Evolutionary conservation across 2,329 filamentous ascomycete genomes (phyloP), one percentile per base, ranked within the genome.

Genomic region (Paecilomyces dactylethromorphus): DNA sequence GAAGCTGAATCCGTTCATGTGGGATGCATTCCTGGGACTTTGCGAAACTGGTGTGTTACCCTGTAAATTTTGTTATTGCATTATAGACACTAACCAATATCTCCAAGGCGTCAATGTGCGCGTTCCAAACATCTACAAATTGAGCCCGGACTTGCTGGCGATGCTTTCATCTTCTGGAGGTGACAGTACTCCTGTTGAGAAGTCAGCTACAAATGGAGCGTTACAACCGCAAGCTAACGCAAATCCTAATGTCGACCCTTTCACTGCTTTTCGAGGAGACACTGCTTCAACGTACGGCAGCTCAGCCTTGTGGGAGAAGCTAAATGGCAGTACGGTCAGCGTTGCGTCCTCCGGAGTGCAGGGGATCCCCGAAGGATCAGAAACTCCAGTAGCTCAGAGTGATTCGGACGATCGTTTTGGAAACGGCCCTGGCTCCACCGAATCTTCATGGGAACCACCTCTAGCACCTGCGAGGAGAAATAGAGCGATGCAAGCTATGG

Each of bases 1-100:
- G 67, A 95, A 92, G 75, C 74, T 87, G 57, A 99, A 97, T 69
- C 92, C 94, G 1, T 93, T 97, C 74, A 94, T 96, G 84, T 99
- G 94, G 94, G 94, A 99, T 79, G 92, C 93, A 0, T 97, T 97
- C 68, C 87, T 88, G 22, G 88, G 86, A 15, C 82, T 99, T 7
- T 96, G 92, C 71, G 92, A 97, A 69, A 90, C 84, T 51, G 86
- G 84, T 78, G 72, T 67, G 74, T 64, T 66, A 52, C 58, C 58
- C 54, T 61, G 56, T 15, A n/a, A 45, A 8, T 6, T 18, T n/a
- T 45, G 35, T 15, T 21, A 45, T 3, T 2, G 3, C 18, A 15
- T n/a, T n/a, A 8, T 7, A 18, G 35, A 8, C 18, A n/a, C 35
- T 45, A 5, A 45, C 18, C 35, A n/a, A 8, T 18, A n/a, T 56